Conservation (phyloP, 2,329 filamentous ascomycete genomes). For the Phaeoacremonium minimum region DNA sequence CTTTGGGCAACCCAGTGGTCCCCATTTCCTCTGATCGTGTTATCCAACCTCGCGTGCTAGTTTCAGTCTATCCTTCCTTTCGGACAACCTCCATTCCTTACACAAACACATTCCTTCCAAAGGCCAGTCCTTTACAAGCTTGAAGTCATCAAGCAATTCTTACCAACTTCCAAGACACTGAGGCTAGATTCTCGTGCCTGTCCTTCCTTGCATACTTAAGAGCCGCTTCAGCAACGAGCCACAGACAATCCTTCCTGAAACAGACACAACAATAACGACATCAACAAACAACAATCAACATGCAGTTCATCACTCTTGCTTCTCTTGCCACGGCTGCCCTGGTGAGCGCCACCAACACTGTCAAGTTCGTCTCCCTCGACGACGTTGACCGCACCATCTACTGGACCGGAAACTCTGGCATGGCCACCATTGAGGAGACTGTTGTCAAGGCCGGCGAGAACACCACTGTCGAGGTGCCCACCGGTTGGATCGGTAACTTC, state of each 20-base stretch:
- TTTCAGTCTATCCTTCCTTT: slow-evolving; percentile 1
- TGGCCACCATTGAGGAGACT: slow-evolving; percentile 28
- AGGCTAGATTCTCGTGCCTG: no score
- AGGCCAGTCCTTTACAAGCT: no score
- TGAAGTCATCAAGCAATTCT: no score
- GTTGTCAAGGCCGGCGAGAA: slow-evolving; percentile 31
- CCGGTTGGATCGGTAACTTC: slow-evolving; percentile 24
- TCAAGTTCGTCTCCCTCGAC: slow-evolving; percentile 59
- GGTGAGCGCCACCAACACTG: slow-evolving; percentile 38
- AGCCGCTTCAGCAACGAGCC: no score
- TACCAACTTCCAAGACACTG: no score
- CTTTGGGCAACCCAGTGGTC: no score
- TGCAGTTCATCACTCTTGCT: slow-evolving; percentile 48
- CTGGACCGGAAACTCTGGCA: slow-evolving; percentile 42
- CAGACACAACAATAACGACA: no score
- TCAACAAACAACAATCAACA: slow-evolving; percentile 33
- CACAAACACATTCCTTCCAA: no score
- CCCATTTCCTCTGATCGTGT: no score
- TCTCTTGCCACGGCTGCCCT: slow-evolving; percentile 34
- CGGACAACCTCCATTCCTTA: not conserved
- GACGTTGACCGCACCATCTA: slow-evolving; percentile 40
- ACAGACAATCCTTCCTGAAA: no score
- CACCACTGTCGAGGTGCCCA: slow-evolving; percentile 22
- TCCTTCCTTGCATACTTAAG: no score
- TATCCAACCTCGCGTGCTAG: no score